phyloP scores from a whole-genome alignment of 495 filamentous ascomycete species.

The Podospora bellae-mahoneyi region DNA sequence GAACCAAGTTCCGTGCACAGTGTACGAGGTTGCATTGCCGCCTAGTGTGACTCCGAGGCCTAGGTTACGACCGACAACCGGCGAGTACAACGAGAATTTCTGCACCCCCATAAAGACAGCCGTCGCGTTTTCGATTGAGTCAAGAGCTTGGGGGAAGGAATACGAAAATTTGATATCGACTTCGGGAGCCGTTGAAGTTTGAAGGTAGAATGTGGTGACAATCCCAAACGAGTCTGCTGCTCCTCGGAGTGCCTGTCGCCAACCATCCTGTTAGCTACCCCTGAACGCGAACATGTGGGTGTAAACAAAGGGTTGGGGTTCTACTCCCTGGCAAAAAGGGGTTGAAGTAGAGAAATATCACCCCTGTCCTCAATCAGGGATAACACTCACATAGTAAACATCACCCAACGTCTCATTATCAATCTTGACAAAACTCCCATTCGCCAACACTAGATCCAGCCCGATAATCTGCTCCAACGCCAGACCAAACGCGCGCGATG shows the following conservation, averaged over 20 bases:
- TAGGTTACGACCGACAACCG: constrained; percentile 18
- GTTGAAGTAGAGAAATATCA: neutral
- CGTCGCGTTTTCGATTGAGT: neutral
- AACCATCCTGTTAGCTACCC: constrained; percentile 1
- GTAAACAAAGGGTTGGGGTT: neutral
- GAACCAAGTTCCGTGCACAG: constrained; percentile 21
- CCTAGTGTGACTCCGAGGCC: constrained; percentile 15
- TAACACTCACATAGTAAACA: constrained; percentile 47
- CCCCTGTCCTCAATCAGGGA: neutral
- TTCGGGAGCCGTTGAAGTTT: constrained; percentile 48
- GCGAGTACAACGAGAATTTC: constrained; percentile 11
- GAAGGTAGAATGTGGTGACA: constrained; percentile 52
- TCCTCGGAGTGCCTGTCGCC: constrained; percentile 48
- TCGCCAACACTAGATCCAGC: constrained; percentile 62
- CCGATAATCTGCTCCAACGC: constrained; percentile 61
- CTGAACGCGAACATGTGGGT: neutral
- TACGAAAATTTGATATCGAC: constrained; percentile 40
- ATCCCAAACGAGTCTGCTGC: constrained; percentile 61
- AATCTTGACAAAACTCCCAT: constrained; percentile 48
- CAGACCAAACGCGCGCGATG: constrained; percentile 60
- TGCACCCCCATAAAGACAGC: constrained; percentile 12
- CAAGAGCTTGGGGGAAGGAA: constrained; percentile 11
- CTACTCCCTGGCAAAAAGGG: neutral
- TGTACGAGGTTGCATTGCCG: constrained; percentile 10
- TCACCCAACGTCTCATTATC: constrained; percentile 42